Conservation (phyloP, 78 protist species). For the Dictyostelium purpureum region DNA sequence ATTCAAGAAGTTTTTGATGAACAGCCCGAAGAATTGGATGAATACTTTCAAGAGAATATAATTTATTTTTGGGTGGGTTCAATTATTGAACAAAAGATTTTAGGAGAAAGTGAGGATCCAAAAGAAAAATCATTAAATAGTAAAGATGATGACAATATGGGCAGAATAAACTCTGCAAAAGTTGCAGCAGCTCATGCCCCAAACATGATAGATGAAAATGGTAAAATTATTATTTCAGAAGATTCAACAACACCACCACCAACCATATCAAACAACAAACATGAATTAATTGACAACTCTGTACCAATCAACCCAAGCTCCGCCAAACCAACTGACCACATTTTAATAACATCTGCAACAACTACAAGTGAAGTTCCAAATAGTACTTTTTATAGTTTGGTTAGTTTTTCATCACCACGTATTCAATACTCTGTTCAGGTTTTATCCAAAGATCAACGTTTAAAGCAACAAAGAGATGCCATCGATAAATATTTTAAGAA, state of each 20-base stretch:
- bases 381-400: slow-evolving; percentile 19
- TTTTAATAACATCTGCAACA: background rate
- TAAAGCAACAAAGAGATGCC: slow-evolving; percentile 19
- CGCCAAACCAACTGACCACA: too few relatives aligned
- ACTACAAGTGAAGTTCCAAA: background rate
- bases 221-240: too few relatives aligned
- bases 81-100: background rate
- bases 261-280: background rate
- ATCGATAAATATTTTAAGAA: slow-evolving; percentile 57
- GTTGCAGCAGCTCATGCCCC: background rate
- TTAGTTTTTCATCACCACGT: slow-evolving; percentile 60
- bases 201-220: too few relatives aligned
- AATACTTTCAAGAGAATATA: slow-evolving; percentile 40
- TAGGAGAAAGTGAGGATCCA: background rate
- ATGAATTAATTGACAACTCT: background rate
- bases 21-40: slow-evolving; percentile 72
- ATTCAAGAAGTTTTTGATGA: slow-evolving; percentile 61
- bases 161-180: background rate
- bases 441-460: slow-evolving; percentile 26
- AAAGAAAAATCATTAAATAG: too few relatives aligned
- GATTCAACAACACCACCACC: background rate
- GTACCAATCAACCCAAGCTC: background rate
- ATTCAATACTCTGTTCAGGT: slow-evolving; percentile 16
- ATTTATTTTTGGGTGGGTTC: slow-evolving; percentile 32
- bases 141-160: too few relatives aligned